phyloP scores from a whole-genome alignment of 768 basidiomycete species.

The Serendipita sp. region DNA sequence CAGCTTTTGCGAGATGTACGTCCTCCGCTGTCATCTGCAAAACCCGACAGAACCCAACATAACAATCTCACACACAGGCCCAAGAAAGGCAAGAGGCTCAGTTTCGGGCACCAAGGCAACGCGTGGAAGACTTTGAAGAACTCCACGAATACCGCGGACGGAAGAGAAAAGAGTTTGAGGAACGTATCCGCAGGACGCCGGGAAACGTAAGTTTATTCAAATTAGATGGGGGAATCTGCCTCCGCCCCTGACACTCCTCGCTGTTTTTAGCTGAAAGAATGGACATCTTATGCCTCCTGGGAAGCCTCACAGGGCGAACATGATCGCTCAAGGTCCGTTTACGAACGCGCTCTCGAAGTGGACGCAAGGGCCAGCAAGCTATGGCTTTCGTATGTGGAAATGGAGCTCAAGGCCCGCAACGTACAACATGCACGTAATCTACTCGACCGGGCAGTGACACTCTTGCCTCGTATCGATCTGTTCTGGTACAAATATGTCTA shows the following conservation, averaged over 20 bases:
- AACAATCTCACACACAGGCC: slow-evolving; percentile 36
- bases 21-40: background rate
- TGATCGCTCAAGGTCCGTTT: slow-evolving; percentile 85
- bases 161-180: slow-evolving; percentile 81
- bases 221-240: background rate
- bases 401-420: slow-evolving; percentile 96
- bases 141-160: slow-evolving; percentile 65
- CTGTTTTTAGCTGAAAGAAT: slow-evolving; percentile 22
- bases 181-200: slow-evolving; percentile 35
- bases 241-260: background rate
- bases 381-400: slow-evolving; percentile 91
- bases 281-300: slow-evolving; percentile 36
- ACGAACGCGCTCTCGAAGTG: slow-evolving; percentile 92
- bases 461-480: slow-evolving; percentile 90
- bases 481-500: slow-evolving; percentile 99
- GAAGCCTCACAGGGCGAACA: slow-evolving; percentile 95
- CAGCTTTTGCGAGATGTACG: slow-evolving; percentile 85
- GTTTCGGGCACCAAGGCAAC: slow-evolving; percentile 83
- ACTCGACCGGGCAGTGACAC: slow-evolving; percentile 91
- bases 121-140: slow-evolving; percentile 89
- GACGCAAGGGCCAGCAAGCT: slow-evolving; percentile 79
- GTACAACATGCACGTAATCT: slow-evolving; percentile 94
- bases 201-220: slow-evolving; percentile 17
- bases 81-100: slow-evolving; percentile 93
- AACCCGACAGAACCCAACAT: background rate